These are phyloP conservation scores for Sclerotinia minor DNA, from an alignment of 2,329 filamentous ascomycete genomes.

Conservation along the genomic window DNA sequence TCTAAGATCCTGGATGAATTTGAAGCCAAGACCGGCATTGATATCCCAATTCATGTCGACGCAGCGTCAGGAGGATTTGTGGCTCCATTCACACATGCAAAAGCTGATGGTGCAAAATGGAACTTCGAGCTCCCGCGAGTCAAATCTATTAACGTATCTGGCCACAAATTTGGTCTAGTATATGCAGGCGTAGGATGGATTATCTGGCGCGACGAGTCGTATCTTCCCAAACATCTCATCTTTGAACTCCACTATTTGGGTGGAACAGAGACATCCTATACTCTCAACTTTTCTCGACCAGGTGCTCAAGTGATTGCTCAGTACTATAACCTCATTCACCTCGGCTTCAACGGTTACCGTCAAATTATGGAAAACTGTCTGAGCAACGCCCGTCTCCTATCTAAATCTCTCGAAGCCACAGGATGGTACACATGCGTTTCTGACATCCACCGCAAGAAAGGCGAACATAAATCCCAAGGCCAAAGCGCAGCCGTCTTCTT, in stretches of 20 bases:
- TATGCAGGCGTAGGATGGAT: slow-evolving; percentile 71
- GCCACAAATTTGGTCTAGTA: slow-evolving; percentile 63
- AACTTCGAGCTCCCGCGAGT: slow-evolving; percentile 62
- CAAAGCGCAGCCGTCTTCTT: slow-evolving; percentile 43
- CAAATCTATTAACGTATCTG: slow-evolving; percentile 66
- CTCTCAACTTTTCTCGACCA: slow-evolving; percentile 70
- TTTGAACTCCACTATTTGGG: slow-evolving; percentile 71
- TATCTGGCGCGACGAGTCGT: slow-evolving; percentile 65
- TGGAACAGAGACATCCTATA: slow-evolving; percentile 69
- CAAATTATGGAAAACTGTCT: slow-evolving; percentile 67
- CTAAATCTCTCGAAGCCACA: slow-evolving; percentile 62
- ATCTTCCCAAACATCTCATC: slow-evolving; percentile 65
- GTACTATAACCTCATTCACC: slow-evolving; percentile 72
- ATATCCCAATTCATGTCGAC: slow-evolving; percentile 69
- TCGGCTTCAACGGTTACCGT: slow-evolving; percentile 65
- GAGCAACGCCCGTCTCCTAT: slow-evolving; percentile 62
- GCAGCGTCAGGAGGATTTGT: slow-evolving; percentile 62
- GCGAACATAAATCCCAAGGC: slow-evolving; percentile 44
- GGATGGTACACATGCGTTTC: slow-evolving; percentile 66
- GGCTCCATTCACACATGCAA: slow-evolving; percentile 59
- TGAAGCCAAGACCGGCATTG: slow-evolving; percentile 59
- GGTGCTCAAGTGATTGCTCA: slow-evolving; percentile 70
- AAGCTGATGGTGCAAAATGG: slow-evolving; percentile 59
- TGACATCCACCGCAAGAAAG: slow-evolving; percentile 63
- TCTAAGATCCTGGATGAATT: slow-evolving; percentile 64